Conservation (phyloP, 2,329 filamentous ascomycete species). For the Sarocladium kiliense region DNA sequence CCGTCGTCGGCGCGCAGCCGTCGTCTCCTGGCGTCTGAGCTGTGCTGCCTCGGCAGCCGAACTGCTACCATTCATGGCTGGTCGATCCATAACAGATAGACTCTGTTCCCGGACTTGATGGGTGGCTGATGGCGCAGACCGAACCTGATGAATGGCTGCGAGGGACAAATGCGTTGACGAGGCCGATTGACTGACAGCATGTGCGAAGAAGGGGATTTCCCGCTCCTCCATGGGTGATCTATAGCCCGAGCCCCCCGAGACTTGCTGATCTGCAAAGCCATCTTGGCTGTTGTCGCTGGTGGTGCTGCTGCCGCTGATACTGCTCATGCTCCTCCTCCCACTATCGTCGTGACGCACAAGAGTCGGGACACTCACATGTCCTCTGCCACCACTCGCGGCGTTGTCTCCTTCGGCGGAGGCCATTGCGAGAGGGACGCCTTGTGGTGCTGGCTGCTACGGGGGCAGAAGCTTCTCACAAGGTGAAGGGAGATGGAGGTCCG, state of each 20-base stretch:
- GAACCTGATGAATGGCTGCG: background rate
- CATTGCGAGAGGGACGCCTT: background rate
- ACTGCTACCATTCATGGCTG: background rate
- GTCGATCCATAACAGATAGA: background rate
- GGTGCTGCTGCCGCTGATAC: background rate
- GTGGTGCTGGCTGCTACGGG: background rate
- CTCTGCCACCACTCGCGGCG: background rate
- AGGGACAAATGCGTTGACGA: background rate
- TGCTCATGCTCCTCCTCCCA: background rate
- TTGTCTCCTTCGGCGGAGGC: background rate
- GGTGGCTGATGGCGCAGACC: background rate
- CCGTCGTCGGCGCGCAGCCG: background rate
- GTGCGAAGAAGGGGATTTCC: slow-evolving; percentile 2
- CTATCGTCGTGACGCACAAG: background rate
- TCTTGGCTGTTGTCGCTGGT: background rate
- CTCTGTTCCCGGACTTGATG: background rate
- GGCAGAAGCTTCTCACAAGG: background rate
- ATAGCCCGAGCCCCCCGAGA: background rate
- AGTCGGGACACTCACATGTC: background rate
- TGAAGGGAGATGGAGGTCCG: no score
- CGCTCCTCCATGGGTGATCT: slow-evolving; percentile 5
- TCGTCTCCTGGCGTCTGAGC: background rate
- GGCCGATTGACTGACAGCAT: background rate
- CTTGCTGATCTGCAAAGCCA: background rate
- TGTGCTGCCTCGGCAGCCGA: background rate